Percentiles rank a stretch among this genome's conserved stretches.
Conservation (phyloP, 2,329 filamentous ascomycete species). For the Stachybotrys elegans region DNA sequence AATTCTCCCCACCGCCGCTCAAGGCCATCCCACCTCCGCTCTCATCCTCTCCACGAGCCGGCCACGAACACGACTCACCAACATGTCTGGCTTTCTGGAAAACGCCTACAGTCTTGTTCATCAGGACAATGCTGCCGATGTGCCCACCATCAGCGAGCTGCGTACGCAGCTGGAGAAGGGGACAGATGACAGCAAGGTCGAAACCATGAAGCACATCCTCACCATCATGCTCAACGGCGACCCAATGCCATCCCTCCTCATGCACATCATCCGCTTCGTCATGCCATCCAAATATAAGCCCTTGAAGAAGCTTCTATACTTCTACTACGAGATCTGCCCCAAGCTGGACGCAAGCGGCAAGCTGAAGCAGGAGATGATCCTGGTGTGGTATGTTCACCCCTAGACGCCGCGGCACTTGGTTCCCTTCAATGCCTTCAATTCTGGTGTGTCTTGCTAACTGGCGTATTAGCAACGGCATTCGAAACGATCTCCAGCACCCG, state of each 20-base stretch:
- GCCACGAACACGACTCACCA: conserved; percentile 31
- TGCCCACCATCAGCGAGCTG: conserved; percentile 85
- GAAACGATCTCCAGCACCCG: conserved; percentile 92
- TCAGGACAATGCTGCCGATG: conserved; percentile 93
- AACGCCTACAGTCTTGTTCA: conserved; percentile 95
- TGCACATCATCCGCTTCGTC: conserved; percentile 99
- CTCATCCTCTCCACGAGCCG: conserved; percentile 14
- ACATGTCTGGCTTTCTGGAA: conserved; percentile 92
- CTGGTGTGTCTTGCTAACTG: conserved; percentile 10
- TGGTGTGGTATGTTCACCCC: conserved; percentile 88
- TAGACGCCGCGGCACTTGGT: no score
- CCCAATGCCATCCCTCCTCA: conserved; percentile 88
- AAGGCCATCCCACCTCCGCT: conserved; percentile 18
- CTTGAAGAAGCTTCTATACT: conserved; percentile 96
- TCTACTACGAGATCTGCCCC: conserved; percentile 98
- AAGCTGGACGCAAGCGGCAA: conserved; percentile 91
- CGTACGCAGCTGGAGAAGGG: conserved; percentile 92
- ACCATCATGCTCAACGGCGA: conserved; percentile 98
- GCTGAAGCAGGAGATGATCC: conserved; percentile 98
- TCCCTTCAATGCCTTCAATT: conserved; percentile 2
- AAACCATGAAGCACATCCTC: conserved; percentile 94
- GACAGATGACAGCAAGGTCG: conserved; percentile 85
- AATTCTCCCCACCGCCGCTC: conserved; percentile 28
- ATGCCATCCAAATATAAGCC: conserved; percentile 98
- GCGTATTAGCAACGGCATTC: conserved; percentile 80